phyloP scores from a whole-genome alignment of 2,329 filamentous ascomycete genomes.

The Diaporthe vaccinii region DNA sequence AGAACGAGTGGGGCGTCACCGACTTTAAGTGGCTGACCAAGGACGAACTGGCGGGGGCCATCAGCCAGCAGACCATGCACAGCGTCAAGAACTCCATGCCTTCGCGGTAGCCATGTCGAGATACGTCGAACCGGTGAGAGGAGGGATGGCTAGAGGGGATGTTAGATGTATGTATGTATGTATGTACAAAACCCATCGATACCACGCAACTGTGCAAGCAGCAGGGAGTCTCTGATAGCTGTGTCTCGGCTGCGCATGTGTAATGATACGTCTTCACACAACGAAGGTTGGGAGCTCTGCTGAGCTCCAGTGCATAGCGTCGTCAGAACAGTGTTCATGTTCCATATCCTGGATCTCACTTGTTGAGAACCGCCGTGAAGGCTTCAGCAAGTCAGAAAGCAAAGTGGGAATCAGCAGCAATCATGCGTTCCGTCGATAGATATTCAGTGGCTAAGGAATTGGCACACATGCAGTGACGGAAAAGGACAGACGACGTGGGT shows the following conservation, averaged over 20 bases:
- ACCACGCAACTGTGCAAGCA: constrained; percentile 17
- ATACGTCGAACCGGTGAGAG: background rate
- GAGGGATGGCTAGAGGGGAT: constrained; percentile 71
- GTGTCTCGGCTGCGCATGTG: background rate
- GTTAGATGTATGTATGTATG: constrained; percentile 17
- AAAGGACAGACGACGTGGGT: too few relatives aligned
- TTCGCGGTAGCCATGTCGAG: constrained; percentile 22
- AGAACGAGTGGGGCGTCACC: constrained; percentile 78
- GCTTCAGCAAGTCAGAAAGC: background rate
- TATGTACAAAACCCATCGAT: constrained; percentile 27
- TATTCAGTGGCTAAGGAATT: background rate
- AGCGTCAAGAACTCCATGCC: constrained; percentile 84
- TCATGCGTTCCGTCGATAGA: background rate
- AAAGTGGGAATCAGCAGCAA: too few relatives aligned
- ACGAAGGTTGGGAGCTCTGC: background rate
- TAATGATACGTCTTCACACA: background rate
- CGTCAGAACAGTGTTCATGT: background rate
- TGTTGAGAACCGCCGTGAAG: background rate
- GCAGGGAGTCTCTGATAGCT: background rate
- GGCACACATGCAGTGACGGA: too few relatives aligned
- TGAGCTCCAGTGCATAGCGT: background rate
- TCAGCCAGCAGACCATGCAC: constrained; percentile 78
- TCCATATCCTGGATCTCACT: background rate
- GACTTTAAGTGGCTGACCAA: constrained; percentile 95
- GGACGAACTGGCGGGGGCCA: constrained; percentile 82